Percentiles rank a stretch among this genome's conserved stretches.
Evolutionary conservation across 352 stramenopile species (phyloP).

Genomic region (Phytophthora quininea): DNA sequence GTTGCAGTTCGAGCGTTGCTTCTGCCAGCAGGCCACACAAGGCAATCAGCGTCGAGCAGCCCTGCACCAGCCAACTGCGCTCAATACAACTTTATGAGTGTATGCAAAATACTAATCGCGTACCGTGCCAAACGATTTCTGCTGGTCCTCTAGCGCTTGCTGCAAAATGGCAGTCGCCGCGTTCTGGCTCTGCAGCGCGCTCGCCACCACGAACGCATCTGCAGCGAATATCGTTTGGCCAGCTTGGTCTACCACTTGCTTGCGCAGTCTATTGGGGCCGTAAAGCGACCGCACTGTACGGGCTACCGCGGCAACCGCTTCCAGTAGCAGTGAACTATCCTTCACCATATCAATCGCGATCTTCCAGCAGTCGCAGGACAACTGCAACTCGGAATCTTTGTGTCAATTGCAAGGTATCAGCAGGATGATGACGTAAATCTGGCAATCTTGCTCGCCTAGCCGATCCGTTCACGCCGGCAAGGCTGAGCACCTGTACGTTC

Average conservation of each 20-base stretch:
- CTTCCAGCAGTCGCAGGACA: constrained; percentile 8
- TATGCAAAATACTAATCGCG: too few species aligned
- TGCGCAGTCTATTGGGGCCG: constrained; percentile 32
- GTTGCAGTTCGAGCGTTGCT: constrained; percentile 15
- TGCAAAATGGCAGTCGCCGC: constrained; percentile 33
- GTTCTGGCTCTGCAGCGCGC: constrained; percentile 30
- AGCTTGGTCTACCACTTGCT: constrained; percentile 33
- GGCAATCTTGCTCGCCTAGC: not conserved
- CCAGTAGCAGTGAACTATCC: constrained; percentile 17
- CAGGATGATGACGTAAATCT: not conserved
- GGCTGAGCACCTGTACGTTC: not conserved
- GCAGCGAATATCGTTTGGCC: constrained; percentile 27
- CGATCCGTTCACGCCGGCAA: not conserved
- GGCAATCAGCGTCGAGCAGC: constrained; percentile 27
- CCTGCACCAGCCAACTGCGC: constrained; percentile 7
- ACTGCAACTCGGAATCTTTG: constrained; percentile 29
- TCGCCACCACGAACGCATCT: constrained; percentile 29
- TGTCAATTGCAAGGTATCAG: not conserved
- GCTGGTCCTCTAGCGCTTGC: constrained; percentile 31
- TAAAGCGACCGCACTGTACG: constrained; percentile 31
- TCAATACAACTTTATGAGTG: not conserved
- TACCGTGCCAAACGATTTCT: constrained; percentile 25
- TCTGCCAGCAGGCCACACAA: constrained; percentile 29
- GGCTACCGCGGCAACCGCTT: constrained; percentile 23
- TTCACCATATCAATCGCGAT: constrained; percentile 5